Percentiles rank a stretch among this genome's conserved stretches.
phyloP scores from a whole-genome alignment of 192 early-diverging fungal species.

The Mortierella claussenii region DNA sequence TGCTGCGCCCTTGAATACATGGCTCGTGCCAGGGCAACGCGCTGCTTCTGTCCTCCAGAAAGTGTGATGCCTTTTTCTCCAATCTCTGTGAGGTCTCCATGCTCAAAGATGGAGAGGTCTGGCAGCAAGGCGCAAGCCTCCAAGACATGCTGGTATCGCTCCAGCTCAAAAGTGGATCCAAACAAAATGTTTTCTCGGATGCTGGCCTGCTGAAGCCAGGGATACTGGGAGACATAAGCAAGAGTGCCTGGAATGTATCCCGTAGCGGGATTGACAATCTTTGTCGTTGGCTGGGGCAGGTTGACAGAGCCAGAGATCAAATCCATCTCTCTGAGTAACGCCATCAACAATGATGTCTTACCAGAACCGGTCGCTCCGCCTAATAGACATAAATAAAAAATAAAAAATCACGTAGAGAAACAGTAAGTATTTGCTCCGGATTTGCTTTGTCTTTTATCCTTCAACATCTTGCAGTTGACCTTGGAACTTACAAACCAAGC shows the following conservation, averaged over 20 bases:
- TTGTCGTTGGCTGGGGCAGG: constrained; percentile 42
- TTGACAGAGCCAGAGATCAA: constrained; percentile 52
- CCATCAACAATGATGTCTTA: constrained; percentile 84
- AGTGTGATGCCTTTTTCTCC: constrained; percentile 89
- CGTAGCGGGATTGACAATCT: constrained; percentile 20
- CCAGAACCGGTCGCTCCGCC: constrained; percentile 88
- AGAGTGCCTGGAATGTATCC: constrained; percentile 61
- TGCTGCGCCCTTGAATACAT: constrained; percentile 78
- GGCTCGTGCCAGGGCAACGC: constrained; percentile 88
- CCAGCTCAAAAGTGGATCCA: constrained; percentile 60
- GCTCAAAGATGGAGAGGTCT: constrained; percentile 66
- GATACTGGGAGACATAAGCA: constrained; percentile 80
- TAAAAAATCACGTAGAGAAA: no score
- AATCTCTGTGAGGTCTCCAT: constrained; percentile 70
- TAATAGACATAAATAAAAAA: constrained; percentile 8
- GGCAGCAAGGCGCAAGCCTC: constrained; percentile 67
- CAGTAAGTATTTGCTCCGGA: no score
- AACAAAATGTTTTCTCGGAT: constrained; percentile 82
- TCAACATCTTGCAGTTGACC: neutral
- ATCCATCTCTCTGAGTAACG: constrained; percentile 75
- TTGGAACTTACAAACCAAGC: constrained; percentile 59
- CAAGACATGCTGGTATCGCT: constrained; percentile 66
- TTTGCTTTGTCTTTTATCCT: no score
- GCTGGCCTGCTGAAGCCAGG: constrained; percentile 74
- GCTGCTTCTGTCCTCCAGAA: constrained; percentile 91